Percentiles rank a stretch among this genome's conserved stretches.
phyloP scores from a whole-genome alignment of 164 flowering plant genomes.

The Stephania cephalantha region DNA sequence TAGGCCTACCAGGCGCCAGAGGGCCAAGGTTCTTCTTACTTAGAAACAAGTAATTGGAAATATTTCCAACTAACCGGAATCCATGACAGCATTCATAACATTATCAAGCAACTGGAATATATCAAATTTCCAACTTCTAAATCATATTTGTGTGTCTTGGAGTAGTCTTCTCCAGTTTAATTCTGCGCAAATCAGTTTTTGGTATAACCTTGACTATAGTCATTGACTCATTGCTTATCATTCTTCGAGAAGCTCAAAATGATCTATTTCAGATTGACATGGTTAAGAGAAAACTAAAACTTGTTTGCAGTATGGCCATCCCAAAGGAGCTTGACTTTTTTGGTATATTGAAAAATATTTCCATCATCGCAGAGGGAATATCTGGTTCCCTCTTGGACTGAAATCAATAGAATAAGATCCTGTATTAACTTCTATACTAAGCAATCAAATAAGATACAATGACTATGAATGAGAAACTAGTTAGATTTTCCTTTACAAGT shows the following conservation, averaged over 20 bases:
- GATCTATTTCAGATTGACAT: not conserved
- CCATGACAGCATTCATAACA: not conserved
- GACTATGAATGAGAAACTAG: not conserved
- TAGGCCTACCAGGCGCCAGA: too few species aligned
- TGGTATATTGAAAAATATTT: not conserved
- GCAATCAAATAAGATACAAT: not conserved
- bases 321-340: not conserved
- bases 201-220: not conserved
- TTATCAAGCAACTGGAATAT: too few species aligned
- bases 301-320: not conserved
- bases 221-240: not conserved
- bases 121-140: not conserved
- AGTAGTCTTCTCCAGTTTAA: not conserved
- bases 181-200: not conserved
- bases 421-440: not conserved
- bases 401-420: not conserved
- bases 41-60: too few species aligned
- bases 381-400: not conserved
- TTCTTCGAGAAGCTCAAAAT: not conserved
- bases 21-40: too few species aligned
- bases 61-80: not conserved
- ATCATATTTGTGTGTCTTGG: not conserved
- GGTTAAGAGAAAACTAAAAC: too few species aligned
- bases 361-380: not conserved
- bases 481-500: not conserved